Conservation (phyloP, 805 yeast genomes). For the Teunomyces pallodes region DNA sequence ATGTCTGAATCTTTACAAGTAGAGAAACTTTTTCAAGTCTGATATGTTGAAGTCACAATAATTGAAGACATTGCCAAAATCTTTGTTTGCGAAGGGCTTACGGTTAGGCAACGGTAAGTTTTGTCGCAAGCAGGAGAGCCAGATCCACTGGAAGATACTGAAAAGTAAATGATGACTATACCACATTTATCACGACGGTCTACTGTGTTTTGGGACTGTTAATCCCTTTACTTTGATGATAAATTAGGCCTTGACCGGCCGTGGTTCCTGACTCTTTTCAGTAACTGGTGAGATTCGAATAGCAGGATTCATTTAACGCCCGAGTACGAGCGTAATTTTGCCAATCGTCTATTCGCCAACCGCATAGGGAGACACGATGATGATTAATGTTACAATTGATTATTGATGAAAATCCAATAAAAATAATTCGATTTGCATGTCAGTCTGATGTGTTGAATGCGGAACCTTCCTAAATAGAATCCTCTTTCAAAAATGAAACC, state of each 20-base stretch:
- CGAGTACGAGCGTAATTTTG: neutral
- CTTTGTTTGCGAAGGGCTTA: conserved; percentile 13
- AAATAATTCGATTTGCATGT: conserved; percentile 40
- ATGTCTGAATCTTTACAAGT: conserved; percentile 81
- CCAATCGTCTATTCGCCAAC: conserved; percentile 5
- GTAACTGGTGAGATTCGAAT: conserved; percentile 1
- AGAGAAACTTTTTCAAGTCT: conserved; percentile 57
- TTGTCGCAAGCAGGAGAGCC: conserved; percentile 7
- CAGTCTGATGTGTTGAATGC: conserved; percentile 31
- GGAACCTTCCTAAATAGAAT: neutral
- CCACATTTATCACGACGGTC: conserved; percentile 53
- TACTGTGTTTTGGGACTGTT: conserved; percentile 47
- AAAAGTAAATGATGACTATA: conserved; percentile 42
- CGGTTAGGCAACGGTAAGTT: conserved; percentile 11
- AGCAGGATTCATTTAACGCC: conserved; percentile 1
- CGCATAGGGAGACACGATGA: conserved; percentile 12
- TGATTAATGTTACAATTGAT: conserved; percentile 12
- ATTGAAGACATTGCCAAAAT: conserved; percentile 23
- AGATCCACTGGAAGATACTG: neutral
- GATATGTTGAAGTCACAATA: conserved; percentile 25
- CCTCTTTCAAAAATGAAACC: neutral
- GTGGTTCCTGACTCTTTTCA: conserved; percentile 40
- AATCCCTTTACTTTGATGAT: conserved; percentile 45
- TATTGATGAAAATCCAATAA: conserved; percentile 22
- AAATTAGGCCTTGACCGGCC: conserved; percentile 51